Percentiles rank a stretch among this genome's conserved stretches.
Conservation (phyloP, 2,329 filamentous ascomycete genomes). For the Sporothrix variecibatus region DNA sequence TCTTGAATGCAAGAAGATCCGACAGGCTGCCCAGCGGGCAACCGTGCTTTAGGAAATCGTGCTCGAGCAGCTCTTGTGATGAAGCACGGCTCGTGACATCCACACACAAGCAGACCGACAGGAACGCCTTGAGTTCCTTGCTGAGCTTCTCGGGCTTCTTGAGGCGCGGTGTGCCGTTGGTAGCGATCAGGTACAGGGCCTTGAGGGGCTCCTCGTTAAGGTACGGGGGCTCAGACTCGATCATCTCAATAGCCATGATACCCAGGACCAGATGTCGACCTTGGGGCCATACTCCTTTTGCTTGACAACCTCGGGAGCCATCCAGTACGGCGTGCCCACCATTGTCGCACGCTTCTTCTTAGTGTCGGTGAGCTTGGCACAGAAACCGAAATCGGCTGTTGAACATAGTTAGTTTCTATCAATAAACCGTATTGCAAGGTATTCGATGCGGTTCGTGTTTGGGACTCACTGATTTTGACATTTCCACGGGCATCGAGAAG, state of each 20-base stretch:
- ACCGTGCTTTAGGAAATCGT: constrained; percentile 93
- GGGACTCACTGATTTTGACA: constrained; percentile 88
- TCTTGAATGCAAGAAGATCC: constrained; percentile 86
- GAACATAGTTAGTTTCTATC: background rate
- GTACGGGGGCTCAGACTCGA: constrained; percentile 96
- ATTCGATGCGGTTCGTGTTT: background rate
- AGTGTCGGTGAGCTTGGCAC: constrained; percentile 94
- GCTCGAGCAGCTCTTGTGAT: constrained; percentile 81
- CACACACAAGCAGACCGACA: constrained; percentile 94
- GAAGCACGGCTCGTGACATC: constrained; percentile 94
- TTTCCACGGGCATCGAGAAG: constrained; percentile 90
- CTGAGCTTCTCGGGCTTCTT: constrained; percentile 98
- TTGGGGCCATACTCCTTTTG: constrained; percentile 98
- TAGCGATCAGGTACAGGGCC: constrained; percentile 95
- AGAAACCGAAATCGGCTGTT: constrained; percentile 96
- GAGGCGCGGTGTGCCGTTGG: constrained; percentile 91
- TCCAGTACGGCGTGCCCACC: constrained; percentile 99
- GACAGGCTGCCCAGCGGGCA: constrained; percentile 81
- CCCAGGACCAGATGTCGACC: constrained; percentile 99
- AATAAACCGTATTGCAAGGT: background rate
- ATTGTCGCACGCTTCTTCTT: constrained; percentile 98
- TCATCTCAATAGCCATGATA: constrained; percentile 99
- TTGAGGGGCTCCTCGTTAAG: constrained; percentile 97
- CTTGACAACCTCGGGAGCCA: constrained; percentile 98
- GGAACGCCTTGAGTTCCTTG: constrained; percentile 96